Evolutionary conservation across 306 rosid genomes (phyloP), one percentile per base, ranked within the genome.

Genomic region (Acacia confusa): DNA sequence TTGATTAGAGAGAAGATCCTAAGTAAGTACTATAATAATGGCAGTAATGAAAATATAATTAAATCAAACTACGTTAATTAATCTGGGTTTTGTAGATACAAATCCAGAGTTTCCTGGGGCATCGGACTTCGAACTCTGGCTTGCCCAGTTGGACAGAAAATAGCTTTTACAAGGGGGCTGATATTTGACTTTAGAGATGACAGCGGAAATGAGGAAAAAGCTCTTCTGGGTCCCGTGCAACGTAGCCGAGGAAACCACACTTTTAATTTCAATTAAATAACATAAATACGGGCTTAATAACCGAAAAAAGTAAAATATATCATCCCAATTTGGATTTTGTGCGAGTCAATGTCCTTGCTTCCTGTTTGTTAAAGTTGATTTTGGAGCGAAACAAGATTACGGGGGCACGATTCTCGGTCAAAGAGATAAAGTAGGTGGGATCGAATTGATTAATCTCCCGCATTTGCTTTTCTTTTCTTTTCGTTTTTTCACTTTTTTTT

Each of bases 331-430:
- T 78, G 87, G 90, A 72, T 87, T 73, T 87, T 52, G 82, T 63
- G 76, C 86, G 84, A 88, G 92, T 90, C 91, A 93, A 93, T 93
- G 92, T 82, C 84, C 88, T 82, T 84, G 84, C 88, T 74, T 50
- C 40, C 82, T 81, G 88, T 80, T 34, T 85, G 82, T 88, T 78
- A 65, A 52, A 82, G 82, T 16, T 27, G 80, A 57, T 48, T 83
- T 82, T 78, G 25, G 77, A 72, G 41, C 19, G 79, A 34, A 53
- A 75, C 70, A 78, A 65, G 81, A 75, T 65, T 69, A 77, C 25
- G 70, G 75, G 74, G 84, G 71, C 82, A 66, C 77, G 47, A 64
- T 20, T 75, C 76, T 63, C 79, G 71, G 80, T 70, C 77, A 72
- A 66, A 68, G 32, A 66, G 67, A 69, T 57, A 67, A 36, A 36